phyloP scores from a whole-genome alignment of 176 grass and related monocot genomes.

The Panicum miliaceum region DNA sequence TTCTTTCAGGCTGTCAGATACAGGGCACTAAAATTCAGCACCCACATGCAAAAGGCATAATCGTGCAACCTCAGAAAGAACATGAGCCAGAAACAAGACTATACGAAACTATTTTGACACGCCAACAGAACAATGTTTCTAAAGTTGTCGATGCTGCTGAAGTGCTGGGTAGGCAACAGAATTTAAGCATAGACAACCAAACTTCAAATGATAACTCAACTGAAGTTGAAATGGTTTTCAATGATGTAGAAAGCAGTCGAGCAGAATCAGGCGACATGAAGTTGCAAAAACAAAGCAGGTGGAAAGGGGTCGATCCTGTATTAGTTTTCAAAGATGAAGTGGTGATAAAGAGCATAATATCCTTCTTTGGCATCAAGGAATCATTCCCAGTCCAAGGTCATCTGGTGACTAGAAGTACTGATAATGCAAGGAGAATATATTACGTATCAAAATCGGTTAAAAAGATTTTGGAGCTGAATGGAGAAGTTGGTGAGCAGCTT shows the following conservation, averaged over 20 bases:
- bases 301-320: slow-evolving; percentile 86
- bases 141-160: slow-evolving; percentile 41
- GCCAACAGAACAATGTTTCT: slow-evolving; percentile 32
- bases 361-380: slow-evolving; percentile 74
- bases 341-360: slow-evolving; percentile 66
- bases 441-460: slow-evolving; percentile 80
- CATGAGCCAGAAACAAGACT: slow-evolving; percentile 22
- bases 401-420: slow-evolving; percentile 82
- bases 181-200: background rate
- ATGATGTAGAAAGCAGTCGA: slow-evolving; percentile 44
- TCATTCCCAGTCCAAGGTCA: slow-evolving; percentile 67
- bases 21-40: slow-evolving; percentile 46
- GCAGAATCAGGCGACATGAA: slow-evolving; percentile 38
- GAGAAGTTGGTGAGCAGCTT: slow-evolving; percentile 67
- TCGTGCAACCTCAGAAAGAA: slow-evolving; percentile 43
- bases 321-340: slow-evolving; percentile 70
- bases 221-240: slow-evolving; percentile 34
- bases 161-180: slow-evolving; percentile 27
- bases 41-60: background rate
- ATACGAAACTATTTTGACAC: slow-evolving; percentile 38
- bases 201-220: slow-evolving; percentile 31
- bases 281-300: slow-evolving; percentile 49
- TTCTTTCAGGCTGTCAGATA: slow-evolving; percentile 50
- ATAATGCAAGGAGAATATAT: slow-evolving; percentile 85
- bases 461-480: slow-evolving; percentile 69